Conservation (phyloP, 2,329 filamentous ascomycete genomes). For the Alternaria triticimaculans region DNA sequence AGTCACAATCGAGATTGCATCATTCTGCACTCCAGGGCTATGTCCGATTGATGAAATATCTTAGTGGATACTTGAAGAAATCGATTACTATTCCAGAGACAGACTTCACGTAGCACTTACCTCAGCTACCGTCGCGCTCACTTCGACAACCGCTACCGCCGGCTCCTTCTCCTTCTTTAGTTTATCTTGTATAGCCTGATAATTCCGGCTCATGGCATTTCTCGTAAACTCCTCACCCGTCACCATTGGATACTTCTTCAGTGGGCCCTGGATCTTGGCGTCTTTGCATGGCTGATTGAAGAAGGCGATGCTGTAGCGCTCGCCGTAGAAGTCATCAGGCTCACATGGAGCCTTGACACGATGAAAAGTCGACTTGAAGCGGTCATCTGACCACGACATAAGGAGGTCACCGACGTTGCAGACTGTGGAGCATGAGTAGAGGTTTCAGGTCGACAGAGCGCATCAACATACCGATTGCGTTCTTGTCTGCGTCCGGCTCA, state of each 20-base stretch:
- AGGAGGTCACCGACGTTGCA: constrained; percentile 72
- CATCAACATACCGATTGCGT: constrained; percentile 23
- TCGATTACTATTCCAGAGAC: not conserved
- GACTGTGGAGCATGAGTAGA: constrained; percentile 54
- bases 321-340: constrained; percentile 61
- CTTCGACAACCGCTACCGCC: not conserved
- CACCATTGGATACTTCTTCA: constrained; percentile 67
- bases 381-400: constrained; percentile 72
- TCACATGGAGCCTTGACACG: constrained; percentile 67
- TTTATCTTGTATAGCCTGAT: constrained; percentile 59
- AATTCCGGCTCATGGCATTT: constrained; percentile 64
- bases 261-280: constrained; percentile 64
- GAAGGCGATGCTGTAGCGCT: constrained; percentile 69
- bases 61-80: not conserved
- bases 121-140: not conserved
- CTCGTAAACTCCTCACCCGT: constrained; percentile 67
- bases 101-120: not conserved
- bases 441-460: too few species aligned
- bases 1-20: not conserved
- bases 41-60: not conserved
- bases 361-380: constrained; percentile 71
- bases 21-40: not conserved
- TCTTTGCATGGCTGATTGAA: constrained; percentile 70
- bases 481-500: constrained; percentile 39
- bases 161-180: constrained; percentile 36